Evolutionary conservation across 2,329 filamentous ascomycete genomes (phyloP).

Genomic region (Exophiala phaeomuriformis): DNA sequence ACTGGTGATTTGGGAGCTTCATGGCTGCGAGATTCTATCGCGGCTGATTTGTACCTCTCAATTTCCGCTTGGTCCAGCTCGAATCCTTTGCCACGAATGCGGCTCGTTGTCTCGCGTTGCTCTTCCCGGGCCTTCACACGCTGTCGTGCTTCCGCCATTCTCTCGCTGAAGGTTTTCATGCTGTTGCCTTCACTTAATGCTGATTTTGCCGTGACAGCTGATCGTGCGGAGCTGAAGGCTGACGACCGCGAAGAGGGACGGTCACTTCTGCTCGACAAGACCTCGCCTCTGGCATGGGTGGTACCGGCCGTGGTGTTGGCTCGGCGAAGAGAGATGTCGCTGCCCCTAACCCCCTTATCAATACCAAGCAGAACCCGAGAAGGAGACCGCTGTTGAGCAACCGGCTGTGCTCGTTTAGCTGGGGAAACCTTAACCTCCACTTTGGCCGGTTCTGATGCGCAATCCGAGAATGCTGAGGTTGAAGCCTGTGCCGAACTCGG

Average conservation of each 20-base stretch:
- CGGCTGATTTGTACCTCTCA: constrained; percentile 36
- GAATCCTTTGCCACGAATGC: constrained; percentile 39
- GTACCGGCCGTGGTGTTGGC: constrained; percentile 36
- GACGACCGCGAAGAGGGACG: constrained; percentile 23
- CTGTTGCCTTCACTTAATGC: not conserved
- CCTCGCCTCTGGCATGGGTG: constrained; percentile 4
- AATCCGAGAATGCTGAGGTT: constrained; percentile 15
- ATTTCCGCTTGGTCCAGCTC: constrained; percentile 39
- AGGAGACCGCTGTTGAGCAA: constrained; percentile 61
- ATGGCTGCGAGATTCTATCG: constrained; percentile 29
- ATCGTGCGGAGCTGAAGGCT: constrained; percentile 25
- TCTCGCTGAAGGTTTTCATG: constrained; percentile 69
- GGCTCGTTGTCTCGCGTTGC: constrained; percentile 33
- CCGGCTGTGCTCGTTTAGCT: constrained; percentile 43
- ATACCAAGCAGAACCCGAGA: constrained; percentile 76
- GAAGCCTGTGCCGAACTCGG: constrained; percentile 25
- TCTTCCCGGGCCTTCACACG: constrained; percentile 36
- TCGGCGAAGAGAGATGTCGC: constrained; percentile 76
- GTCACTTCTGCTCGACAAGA: not conserved
- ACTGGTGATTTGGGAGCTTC: constrained; percentile 39
- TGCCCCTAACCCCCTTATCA: constrained; percentile 74
- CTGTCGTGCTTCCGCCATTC: constrained; percentile 61
- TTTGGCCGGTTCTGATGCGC: constrained; percentile 23
- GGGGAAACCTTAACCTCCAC: constrained; percentile 75
- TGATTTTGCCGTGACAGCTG: constrained; percentile 2